Base-by-base conservation (phyloP, 352 stramenopile species). In the Phytophthora niederhauseri region DNA sequence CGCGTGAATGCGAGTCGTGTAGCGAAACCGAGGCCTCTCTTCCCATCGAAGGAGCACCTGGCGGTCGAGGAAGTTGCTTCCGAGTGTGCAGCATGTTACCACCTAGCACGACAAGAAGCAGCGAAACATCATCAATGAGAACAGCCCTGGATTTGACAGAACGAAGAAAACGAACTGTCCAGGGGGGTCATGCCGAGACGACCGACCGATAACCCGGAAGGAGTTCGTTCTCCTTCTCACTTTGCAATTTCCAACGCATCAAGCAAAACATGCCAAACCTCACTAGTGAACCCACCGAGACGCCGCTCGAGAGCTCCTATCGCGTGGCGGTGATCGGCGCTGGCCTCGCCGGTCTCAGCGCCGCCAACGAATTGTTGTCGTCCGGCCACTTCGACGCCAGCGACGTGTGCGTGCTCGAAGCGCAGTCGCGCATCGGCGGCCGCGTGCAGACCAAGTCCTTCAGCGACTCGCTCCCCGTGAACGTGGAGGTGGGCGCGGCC, bases 391-490 rank as follows among this genome's bases (percentile, higher is more conserved):
- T 89, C 26, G 58, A 63, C 1, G 15, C 62, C 0, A 49, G 66
- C n/a, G 69, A 87, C 12, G 53, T 92, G 17, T 70, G 66, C 7
- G 72, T 92, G 24, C 68, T 92, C 0, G 84, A 90, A 36, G 82
- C 80, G 11, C 64, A 82, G 22, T 60, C 64, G 2, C 81, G 81
- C 46, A 70, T 90, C 52, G 84, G 84, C 6, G 84, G 84, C 1
- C 81, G 84, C 6, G 82, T 89, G 26, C 67, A 89, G 28, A 87
- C 83, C 24, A 64, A 75, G 7, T 60, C 66, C 8, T 91, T 91
- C 64, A 87, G 83, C 45, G 56, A 68, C 2, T 66, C 66, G 5
- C 67, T 82, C 22, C 57, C 79, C 8, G 70, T 89, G 31, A 81
- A 75, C 52, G 70, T 91, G 52, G 83, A 91, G 45, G 70, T 85